These are phyloP conservation scores for Gnetum montanum DNA, from an alignment of 75 land plant genomes.

Conservation along the genomic window DNA sequence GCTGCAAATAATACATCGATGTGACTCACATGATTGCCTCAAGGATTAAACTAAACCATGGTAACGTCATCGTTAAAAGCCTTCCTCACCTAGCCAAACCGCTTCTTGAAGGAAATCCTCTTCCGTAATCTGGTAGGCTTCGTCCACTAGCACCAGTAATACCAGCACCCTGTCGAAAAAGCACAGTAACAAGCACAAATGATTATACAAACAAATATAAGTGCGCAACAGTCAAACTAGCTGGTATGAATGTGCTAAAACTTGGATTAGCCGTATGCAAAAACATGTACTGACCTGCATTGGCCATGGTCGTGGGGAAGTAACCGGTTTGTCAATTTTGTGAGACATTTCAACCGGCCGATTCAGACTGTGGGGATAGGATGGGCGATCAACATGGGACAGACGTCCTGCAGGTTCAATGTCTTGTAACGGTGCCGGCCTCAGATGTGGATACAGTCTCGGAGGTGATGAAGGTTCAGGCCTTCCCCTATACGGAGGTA, in stretches of 20 bases:
- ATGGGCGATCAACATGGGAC: constrained; percentile 14
- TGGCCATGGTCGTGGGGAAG: constrained; percentile 6
- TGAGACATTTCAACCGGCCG: constrained; percentile 8
- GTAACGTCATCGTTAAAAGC: no score
- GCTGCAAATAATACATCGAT: constrained; percentile 12
- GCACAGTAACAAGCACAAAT: background rate
- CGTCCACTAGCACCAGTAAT: constrained; percentile 5
- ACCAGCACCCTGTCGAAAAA: background rate
- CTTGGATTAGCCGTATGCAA: no score
- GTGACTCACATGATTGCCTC: background rate
- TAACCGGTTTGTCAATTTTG: constrained; percentile 1
- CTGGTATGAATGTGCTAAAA: no score
- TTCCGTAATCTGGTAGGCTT: constrained; percentile 1
- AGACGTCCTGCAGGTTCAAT: constrained; percentile 30
- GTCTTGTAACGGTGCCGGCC: constrained; percentile 25
- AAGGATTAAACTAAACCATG: no score
- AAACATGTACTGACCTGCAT: constrained; percentile 2
- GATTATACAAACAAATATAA: background rate
- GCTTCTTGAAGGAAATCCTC: constrained; percentile 7
- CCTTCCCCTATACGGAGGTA: constrained; percentile 39
- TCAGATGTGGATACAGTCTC: constrained; percentile 19
- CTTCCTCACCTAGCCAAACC: constrained; percentile 4
- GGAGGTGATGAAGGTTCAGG: constrained; percentile 35
- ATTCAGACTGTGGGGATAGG: background rate
- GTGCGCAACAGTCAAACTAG: no score